Percentiles rank a stretch among this genome's conserved stretches.
phyloP scores from a whole-genome alignment of 2,329 filamentous ascomycete genomes.

The Colletotrichum orbiculare region DNA sequence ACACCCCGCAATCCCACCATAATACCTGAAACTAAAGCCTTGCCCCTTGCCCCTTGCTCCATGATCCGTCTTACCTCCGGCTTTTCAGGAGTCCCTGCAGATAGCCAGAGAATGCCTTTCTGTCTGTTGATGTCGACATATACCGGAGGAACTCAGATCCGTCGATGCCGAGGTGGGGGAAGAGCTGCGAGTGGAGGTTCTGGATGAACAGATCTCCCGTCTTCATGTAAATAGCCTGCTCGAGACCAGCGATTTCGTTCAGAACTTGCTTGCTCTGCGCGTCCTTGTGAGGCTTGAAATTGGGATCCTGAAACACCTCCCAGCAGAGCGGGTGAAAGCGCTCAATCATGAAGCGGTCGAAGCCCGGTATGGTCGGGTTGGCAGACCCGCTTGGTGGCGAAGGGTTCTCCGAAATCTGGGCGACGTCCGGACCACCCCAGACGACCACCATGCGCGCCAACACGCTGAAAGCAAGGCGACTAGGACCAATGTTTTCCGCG shows the following conservation, averaged over 20 bases:
- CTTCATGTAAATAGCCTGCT: constrained; percentile 91
- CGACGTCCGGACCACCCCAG: constrained; percentile 89
- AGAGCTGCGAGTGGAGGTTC: constrained; percentile 72
- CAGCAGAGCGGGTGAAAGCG: constrained; percentile 91
- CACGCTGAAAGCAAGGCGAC: constrained; percentile 81
- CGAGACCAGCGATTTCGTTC: constrained; percentile 85
- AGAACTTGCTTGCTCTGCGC: constrained; percentile 90
- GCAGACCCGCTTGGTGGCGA: constrained; percentile 61
- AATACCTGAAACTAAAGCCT: constrained; percentile 3
- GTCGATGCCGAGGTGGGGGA: constrained; percentile 73
- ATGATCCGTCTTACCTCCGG: constrained; percentile 41
- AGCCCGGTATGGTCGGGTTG: constrained; percentile 79
- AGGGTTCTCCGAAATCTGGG: constrained; percentile 65
- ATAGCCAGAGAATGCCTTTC: constrained; percentile 73
- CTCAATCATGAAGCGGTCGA: constrained; percentile 90
- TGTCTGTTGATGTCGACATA: constrained; percentile 68
- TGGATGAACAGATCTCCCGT: constrained; percentile 84
- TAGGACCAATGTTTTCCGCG: constrained; percentile 69
- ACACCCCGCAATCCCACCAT: constrained; percentile 16
- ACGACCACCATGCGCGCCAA: constrained; percentile 84
- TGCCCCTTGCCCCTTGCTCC: constrained; percentile 26
- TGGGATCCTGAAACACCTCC: constrained; percentile 83
- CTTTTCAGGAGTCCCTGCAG: constrained; percentile 67
- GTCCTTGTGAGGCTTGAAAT: constrained; percentile 83
- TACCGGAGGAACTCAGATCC: constrained; percentile 69